phyloP scores from a whole-genome alignment of 495 filamentous ascomycete species.

The Copromyces sp. region DNA sequence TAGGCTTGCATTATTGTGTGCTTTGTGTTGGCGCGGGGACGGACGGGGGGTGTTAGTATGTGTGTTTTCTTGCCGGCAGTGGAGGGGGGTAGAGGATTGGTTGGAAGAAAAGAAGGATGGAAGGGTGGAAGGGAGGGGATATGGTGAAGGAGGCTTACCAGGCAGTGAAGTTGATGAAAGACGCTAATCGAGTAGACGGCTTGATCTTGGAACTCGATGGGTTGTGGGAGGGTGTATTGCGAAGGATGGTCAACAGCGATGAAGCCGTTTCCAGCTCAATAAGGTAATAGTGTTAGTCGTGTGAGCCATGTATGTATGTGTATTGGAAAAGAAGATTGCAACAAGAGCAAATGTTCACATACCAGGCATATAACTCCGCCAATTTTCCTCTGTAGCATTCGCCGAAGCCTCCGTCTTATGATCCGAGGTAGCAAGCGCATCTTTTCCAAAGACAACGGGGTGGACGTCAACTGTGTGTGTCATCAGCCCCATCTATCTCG shows the following conservation, averaged over 20 bases:
- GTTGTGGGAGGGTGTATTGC: background rate
- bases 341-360: background rate
- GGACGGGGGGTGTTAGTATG: background rate
- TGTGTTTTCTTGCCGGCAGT: background rate
- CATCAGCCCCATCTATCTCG: background rate
- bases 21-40: background rate
- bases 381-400: conserved; percentile 3
- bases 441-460: background rate
- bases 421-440: conserved; percentile 3
- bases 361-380: conserved; percentile 2
- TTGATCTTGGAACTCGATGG: background rate
- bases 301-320: background rate
- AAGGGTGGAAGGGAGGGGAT: background rate
- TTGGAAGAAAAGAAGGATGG: background rate
- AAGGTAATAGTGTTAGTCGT: background rate
- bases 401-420: conserved; percentile 3
- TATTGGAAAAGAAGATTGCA: background rate
- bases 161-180: conserved; percentile 6
- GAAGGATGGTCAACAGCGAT: background rate
- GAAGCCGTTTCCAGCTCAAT: background rate
- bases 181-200: conserved; percentile 4
- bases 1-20: background rate
- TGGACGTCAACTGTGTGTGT: background rate
- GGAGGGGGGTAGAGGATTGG: background rate
- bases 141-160: background rate